These are phyloP conservation scores for Herpetomonas tarakana DNA, from an alignment of 208 protist genomes.

Conservation along the genomic window DNA sequence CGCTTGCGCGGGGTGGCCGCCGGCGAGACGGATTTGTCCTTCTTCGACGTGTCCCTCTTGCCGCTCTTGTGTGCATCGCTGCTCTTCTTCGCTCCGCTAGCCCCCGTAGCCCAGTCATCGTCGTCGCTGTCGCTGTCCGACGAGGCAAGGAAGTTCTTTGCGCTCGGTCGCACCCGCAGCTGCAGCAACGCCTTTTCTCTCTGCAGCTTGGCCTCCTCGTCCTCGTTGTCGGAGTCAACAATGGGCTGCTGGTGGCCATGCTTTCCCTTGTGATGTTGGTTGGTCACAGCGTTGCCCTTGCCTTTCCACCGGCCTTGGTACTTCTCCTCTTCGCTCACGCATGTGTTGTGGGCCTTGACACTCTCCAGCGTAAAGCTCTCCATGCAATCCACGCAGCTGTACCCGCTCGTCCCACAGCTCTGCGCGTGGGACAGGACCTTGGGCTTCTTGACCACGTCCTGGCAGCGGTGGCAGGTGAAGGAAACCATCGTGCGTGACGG, in stretches of 20 bases:
- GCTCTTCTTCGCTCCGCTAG: constrained; percentile 2
- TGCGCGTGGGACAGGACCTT: constrained; percentile 69
- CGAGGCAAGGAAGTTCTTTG: constrained; percentile 9
- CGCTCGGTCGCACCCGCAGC: constrained; percentile 10
- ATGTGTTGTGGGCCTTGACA: constrained; percentile 80
- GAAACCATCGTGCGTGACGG: constrained; percentile 90
- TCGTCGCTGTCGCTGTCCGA: constrained; percentile 17
- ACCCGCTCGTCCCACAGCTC: constrained; percentile 45
- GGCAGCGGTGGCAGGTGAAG: constrained; percentile 82
- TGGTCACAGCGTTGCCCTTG: constrained; percentile 19
- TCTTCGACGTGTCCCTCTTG: constrained; percentile 8
- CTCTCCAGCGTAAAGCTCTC: constrained; percentile 63
- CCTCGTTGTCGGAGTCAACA: constrained; percentile 15
- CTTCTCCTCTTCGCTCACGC: constrained; percentile 82
- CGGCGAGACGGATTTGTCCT: not conserved
- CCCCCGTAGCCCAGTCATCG: constrained; percentile 2
- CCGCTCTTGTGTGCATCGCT: not conserved
- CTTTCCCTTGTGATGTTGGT: not conserved
- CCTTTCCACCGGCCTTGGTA: constrained; percentile 83
- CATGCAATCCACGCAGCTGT: constrained; percentile 92
- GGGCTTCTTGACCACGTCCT: constrained; percentile 90
- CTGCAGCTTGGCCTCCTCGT: constrained; percentile 6
- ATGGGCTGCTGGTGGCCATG: constrained; percentile 5
- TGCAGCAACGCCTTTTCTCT: constrained; percentile 7
- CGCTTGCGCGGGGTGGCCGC: too few species aligned